phyloP scores from a whole-genome alignment of 345 rosid species.

The Heritiera littoralis region DNA sequence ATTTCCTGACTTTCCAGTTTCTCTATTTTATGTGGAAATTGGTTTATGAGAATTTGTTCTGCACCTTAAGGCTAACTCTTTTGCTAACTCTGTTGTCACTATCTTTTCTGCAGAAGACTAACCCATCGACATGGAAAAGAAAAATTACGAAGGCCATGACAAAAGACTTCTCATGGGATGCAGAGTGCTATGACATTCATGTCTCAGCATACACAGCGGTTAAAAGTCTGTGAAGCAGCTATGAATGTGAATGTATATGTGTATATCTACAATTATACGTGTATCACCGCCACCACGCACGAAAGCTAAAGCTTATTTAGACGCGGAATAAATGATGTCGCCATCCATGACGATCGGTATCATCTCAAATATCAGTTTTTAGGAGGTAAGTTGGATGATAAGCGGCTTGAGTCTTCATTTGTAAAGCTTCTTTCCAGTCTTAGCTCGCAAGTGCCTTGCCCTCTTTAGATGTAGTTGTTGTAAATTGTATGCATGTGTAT shows the following conservation, averaged over 20 bases:
- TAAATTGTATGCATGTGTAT: neutral
- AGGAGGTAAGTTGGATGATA: neutral
- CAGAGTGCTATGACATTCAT: conserved; percentile 58
- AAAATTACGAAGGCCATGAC: conserved; percentile 56
- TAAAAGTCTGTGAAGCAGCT: conserved; percentile 43
- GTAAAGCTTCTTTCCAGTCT: neutral
- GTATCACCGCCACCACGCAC: neutral
- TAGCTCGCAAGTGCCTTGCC: neutral
- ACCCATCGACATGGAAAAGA: conserved; percentile 47
- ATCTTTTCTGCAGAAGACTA: conserved; percentile 37
- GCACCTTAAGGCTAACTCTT: neutral
- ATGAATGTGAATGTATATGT: conserved; percentile 1
- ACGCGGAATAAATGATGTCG: neutral
- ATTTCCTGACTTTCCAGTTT: neutral
- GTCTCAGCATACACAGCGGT: conserved; percentile 58
- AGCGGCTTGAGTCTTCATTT: neutral
- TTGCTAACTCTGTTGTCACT: neutral
- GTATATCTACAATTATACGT: neutral
- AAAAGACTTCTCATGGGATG: conserved; percentile 68
- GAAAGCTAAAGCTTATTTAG: neutral
- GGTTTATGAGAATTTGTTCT: neutral
- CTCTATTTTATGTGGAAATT: neutral
- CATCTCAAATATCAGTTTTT: neutral
- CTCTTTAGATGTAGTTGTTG: neutral
- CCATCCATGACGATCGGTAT: neutral